phyloP scores from a whole-genome alignment of 805 yeast species.

The Nakazawaea pomicola region DNA sequence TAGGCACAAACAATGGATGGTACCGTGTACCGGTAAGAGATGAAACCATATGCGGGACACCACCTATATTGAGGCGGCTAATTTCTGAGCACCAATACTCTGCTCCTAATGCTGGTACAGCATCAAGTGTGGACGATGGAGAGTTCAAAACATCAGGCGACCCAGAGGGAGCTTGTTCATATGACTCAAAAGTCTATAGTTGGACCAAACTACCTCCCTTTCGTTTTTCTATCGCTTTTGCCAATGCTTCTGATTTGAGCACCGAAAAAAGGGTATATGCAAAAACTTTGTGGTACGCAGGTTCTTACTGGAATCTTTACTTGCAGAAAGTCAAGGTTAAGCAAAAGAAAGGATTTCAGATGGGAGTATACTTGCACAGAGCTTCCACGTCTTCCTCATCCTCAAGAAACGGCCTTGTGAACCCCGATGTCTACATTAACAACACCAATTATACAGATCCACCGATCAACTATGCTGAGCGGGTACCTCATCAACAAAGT shows the following conservation, averaged over 20 bases:
- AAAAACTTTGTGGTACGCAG: conserved; percentile 55
- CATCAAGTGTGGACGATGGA: conserved; percentile 2
- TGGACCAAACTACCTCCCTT: conserved; percentile 49
- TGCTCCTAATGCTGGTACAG: background rate
- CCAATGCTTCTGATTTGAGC: conserved; percentile 38
- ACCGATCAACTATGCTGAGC: conserved; percentile 17
- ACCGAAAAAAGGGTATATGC: conserved; percentile 46
- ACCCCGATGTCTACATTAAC: conserved; percentile 30
- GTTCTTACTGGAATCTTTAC: conserved; percentile 54
- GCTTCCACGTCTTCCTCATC: conserved; percentile 34
- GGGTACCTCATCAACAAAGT: no score
- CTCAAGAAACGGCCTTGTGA: conserved; percentile 33
- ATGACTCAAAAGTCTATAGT: conserved; percentile 17
- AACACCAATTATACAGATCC: conserved; percentile 21
- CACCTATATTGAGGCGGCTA: conserved; percentile 28
- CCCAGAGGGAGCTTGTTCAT: background rate
- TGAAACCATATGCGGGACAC: conserved; percentile 42
- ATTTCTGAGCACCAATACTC: conserved; percentile 21
- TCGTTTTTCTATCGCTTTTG: conserved; percentile 48
- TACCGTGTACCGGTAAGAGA: conserved; percentile 39
- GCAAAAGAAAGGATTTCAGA: conserved; percentile 37
- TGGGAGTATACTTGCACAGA: conserved; percentile 53
- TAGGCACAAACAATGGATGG: conserved; percentile 26
- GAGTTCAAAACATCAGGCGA: conserved; percentile 6
- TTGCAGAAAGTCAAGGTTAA: conserved; percentile 40